Base-by-base conservation (phyloP, 345 rosid genomes). In the Linum trigynum region DNA sequence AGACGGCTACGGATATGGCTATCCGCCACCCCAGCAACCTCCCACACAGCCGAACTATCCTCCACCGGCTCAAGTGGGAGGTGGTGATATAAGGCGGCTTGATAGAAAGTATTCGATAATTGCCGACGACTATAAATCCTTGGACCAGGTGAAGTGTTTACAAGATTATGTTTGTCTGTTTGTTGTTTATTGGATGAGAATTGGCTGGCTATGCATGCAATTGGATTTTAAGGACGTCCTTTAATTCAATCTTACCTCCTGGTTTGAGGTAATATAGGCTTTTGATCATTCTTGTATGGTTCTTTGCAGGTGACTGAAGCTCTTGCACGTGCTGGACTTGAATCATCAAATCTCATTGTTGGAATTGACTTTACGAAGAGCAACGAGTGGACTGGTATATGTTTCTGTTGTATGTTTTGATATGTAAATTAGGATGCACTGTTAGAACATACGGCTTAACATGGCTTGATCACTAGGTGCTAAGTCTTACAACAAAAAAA, bases 101-200 rank as follows among this genome's bases (percentile, higher is more conserved):
- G 94, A 89, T 6, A 79, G 90, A 42, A 87, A 74, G 82, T 89
- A 77, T 69, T 92, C 96, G 1, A 84, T 73, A 65, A 86, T 92
- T 64, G 82, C 91, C 1, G 98, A 92, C 72, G 60, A 90, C 58
- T 92, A 83, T 80, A 81, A 77, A 63, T 85, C 97, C 58, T 77
- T 92, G 56, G 90, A 88, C 4, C 87, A 92, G 90, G 98, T 92
- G 59, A 73, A 48, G 9, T 48, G 14, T 48, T 12, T 9, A 15
- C 14, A 3, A 1, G 9, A 6, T 3, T 48, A 41, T 4, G 6
- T 4, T 41, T 4, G 5, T 4, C 9, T 41, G 5, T 41, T 41
- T 41, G 45, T 0, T 4, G 45, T 41, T 41, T 41, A 41, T 41
- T 41, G 45, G 45, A 41, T 41, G 45, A 41, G 45, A 41, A 41